Percentiles rank a stretch among this genome's conserved stretches.
Evolutionary conservation across 2,329 filamentous ascomycete species (phyloP).

Genomic region (Dryadomyces quercus-mongolicae): DNA sequence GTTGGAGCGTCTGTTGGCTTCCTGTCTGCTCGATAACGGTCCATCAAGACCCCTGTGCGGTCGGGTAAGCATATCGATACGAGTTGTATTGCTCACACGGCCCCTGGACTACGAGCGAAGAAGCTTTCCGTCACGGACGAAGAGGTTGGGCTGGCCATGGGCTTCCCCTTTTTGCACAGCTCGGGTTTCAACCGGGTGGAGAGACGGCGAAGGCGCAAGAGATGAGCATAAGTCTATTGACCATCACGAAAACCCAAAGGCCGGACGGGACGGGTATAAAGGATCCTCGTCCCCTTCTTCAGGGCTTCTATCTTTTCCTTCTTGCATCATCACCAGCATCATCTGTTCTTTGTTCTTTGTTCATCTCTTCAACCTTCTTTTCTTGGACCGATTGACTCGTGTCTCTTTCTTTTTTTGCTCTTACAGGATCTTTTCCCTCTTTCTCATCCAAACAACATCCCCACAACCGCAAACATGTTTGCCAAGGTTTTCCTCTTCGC

Average conservation of each 20-base stretch:
- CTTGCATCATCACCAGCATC: neutral
- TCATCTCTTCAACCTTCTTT: neutral
- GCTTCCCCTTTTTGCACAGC: neutral
- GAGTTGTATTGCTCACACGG: neutral
- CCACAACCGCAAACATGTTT: slow-evolving; percentile 14
- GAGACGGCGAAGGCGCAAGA: neutral
- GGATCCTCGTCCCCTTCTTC: neutral
- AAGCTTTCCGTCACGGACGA: neutral
- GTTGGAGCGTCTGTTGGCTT: neutral
- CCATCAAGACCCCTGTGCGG: neutral
- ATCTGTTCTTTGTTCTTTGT: neutral
- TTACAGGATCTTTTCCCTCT: slow-evolving; percentile 1
- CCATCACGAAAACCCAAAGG: neutral
- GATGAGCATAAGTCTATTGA: neutral
- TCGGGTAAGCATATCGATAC: neutral
- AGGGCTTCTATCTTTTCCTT: neutral
- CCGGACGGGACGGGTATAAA: neutral
- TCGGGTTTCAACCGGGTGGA: neutral
- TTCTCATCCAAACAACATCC: slow-evolving; percentile 2
- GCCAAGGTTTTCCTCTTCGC: slow-evolving; percentile 16
- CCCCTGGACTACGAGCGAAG: neutral
- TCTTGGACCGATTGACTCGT: slow-evolving; percentile 8
- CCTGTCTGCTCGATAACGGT: no score
- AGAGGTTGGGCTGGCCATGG: neutral
- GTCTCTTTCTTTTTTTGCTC: slow-evolving; percentile 1